Evolutionary conservation across 352 stramenopile genomes (phyloP).

Genomic region (Pythium utonaiense): DNA sequence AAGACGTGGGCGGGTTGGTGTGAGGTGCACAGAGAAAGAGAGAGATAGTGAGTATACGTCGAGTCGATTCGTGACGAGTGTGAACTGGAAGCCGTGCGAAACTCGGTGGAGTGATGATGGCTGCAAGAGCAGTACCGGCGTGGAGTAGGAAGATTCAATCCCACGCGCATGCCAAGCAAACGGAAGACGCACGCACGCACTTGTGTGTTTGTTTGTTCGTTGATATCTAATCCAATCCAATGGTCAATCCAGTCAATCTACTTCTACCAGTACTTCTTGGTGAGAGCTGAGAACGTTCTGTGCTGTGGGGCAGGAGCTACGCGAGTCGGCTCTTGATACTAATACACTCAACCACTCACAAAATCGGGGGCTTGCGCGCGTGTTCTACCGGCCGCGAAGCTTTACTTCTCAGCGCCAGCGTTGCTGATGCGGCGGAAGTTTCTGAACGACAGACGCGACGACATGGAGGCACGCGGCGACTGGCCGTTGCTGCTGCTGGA

Average conservation of each 20-base stretch:
- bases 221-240: constrained; percentile 6
- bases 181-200: background rate
- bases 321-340: constrained; percentile 21
- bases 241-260: background rate
- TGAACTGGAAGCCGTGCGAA: background rate
- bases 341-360: constrained; percentile 30
- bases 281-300: background rate
- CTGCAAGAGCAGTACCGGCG: background rate
- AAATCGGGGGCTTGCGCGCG: constrained; percentile 6
- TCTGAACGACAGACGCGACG: constrained; percentile 26
- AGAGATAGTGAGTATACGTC: background rate
- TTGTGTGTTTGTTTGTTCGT: background rate
- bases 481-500: constrained; percentile 20
- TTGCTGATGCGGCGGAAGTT: constrained; percentile 32
- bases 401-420: constrained; percentile 25
- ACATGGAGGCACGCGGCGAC: constrained; percentile 25
- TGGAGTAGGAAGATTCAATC: no score
- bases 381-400: background rate
- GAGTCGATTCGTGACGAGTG: background rate
- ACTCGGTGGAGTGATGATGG: no score
- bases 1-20: constrained; percentile 17
- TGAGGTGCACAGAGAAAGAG: constrained; percentile 1
- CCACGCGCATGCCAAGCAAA: background rate
- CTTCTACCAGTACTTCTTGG: constrained; percentile 5
- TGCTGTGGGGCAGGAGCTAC: background rate